A percentile compares a stretch with the other conserved stretches of the same genome.
Evolutionary conservation across 495 filamentous ascomycete genomes (phyloP).

Genomic region (Tetracladium marchalianum): DNA sequence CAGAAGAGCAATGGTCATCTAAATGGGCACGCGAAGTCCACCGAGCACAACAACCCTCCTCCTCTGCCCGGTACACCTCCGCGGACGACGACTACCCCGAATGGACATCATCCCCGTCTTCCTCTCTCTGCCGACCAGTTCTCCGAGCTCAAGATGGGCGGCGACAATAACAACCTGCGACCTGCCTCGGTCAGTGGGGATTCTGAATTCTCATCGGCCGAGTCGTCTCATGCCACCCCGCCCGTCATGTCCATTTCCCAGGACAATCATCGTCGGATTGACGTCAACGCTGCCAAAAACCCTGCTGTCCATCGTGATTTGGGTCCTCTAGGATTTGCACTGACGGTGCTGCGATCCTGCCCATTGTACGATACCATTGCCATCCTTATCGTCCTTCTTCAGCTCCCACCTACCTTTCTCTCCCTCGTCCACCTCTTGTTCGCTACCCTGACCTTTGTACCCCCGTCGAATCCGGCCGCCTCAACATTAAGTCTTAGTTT

Average conservation of each 20-base stretch:
- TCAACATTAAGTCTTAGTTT: constrained; percentile 34
- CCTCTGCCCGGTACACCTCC: constrained; percentile 29
- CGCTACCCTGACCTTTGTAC: constrained; percentile 86
- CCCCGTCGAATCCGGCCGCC: constrained; percentile 52
- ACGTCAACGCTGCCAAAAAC: constrained; percentile 58
- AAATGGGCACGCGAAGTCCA: constrained; percentile 23
- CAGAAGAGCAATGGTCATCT: constrained; percentile 38
- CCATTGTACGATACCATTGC: constrained; percentile 94
- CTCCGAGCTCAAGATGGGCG: constrained; percentile 26
- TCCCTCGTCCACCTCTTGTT: constrained; percentile 90
- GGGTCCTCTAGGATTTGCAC: constrained; percentile 59
- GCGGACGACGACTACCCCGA: constrained; percentile 23
- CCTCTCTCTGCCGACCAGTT: constrained; percentile 21
- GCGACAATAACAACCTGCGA: constrained; percentile 23
- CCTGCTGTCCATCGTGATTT: constrained; percentile 49
- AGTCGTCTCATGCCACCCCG: constrained; percentile 29
- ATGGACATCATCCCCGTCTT: constrained; percentile 20
- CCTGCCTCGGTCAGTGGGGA: constrained; percentile 37
- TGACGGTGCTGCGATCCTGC: constrained; percentile 83
- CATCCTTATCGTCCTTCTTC: constrained; percentile 93
- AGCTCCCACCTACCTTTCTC: constrained; percentile 85
- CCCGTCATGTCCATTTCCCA: constrained; percentile 28
- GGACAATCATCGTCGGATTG: constrained; percentile 47
- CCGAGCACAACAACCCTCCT: constrained; percentile 18
- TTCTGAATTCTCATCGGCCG: constrained; percentile 40